A percentile compares a stretch with the other conserved stretches of the same genome.
Evolutionary conservation across 1,139 yeast species (phyloP).

Genomic region (Yamadazyma sp.): DNA sequence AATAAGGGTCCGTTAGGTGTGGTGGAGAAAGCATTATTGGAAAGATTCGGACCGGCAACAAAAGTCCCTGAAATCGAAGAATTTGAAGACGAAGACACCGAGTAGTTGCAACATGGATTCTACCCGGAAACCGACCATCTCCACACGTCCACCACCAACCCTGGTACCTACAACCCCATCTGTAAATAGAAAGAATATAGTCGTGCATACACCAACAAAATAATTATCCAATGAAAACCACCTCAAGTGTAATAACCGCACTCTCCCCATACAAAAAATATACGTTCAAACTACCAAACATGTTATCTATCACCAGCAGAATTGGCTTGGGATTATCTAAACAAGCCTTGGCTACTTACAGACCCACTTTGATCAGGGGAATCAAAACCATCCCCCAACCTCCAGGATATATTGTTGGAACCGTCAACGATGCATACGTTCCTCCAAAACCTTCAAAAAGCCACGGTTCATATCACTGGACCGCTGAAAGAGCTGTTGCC

Average conservation of each 20-base stretch:
- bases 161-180: too few species aligned
- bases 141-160: not conserved
- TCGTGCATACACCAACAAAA: not conserved
- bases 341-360: conserved; percentile 8
- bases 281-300: not conserved
- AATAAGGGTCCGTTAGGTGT: conserved; percentile 45
- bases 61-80: conserved; percentile 41
- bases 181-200: not conserved
- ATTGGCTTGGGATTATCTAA: conserved; percentile 11
- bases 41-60: conserved; percentile 38
- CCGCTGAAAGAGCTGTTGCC: conserved; percentile 71
- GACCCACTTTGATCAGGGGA: conserved; percentile 26
- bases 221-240: conserved; percentile 11
- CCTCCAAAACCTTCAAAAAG: conserved; percentile 58
- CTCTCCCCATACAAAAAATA: conserved; percentile 3
- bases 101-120: conserved; percentile 14
- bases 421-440: conserved; percentile 78
- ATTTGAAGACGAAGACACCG: conserved; percentile 43
- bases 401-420: conserved; percentile 67
- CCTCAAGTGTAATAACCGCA: conserved; percentile 11
- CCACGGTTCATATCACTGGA: conserved; percentile 91
- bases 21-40: conserved; percentile 40
- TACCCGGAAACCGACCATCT: not conserved
- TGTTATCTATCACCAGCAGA: conserved; percentile 10
- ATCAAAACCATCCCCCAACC: conserved; percentile 56